Evolutionary conservation across 305 asterid species (phyloP).

Genomic region (Fraxinus greggii): DNA sequence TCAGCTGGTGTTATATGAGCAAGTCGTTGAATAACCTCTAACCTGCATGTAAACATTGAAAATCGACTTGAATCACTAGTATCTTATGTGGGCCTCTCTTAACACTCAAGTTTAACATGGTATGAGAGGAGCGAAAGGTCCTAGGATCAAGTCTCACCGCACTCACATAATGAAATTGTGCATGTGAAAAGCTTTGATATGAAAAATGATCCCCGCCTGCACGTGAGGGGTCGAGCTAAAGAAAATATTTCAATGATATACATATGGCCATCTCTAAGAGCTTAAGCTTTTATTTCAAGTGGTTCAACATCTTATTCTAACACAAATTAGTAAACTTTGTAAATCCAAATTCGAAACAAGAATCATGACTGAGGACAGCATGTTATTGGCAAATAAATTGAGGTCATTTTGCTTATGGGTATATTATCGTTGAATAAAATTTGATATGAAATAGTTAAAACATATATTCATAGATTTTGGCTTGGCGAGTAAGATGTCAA

Average conservation of each 20-base stretch:
- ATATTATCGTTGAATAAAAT: not conserved
- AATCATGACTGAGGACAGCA: slow-evolving; percentile 4
- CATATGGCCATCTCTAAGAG: not conserved
- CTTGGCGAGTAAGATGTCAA: slow-evolving; percentile 18
- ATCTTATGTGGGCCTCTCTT: slow-evolving; percentile 1
- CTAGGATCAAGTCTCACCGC: not conserved
- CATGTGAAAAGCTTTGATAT: not conserved
- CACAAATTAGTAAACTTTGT: slow-evolving; percentile 1
- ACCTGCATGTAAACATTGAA: slow-evolving; percentile 51
- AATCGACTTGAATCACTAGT: not conserved
- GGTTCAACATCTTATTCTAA: not conserved
- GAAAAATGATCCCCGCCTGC: not conserved
- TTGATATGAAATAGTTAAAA: slow-evolving; percentile 5
- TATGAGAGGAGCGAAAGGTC: not conserved
- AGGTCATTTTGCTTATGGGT: not conserved
- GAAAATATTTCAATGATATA: not conserved
- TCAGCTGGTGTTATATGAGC: slow-evolving; percentile 88
- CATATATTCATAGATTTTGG: not conserved
- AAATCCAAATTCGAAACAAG: slow-evolving; percentile 16
- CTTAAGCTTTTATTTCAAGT: not conserved
- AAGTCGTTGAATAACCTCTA: slow-evolving; percentile 93
- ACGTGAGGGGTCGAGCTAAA: not conserved
- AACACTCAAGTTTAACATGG: not conserved
- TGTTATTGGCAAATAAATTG: slow-evolving; percentile 12
- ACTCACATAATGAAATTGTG: not conserved